Evolutionary conservation across 345 rosid species (phyloP).

Genomic region (Citropsis articulata): DNA sequence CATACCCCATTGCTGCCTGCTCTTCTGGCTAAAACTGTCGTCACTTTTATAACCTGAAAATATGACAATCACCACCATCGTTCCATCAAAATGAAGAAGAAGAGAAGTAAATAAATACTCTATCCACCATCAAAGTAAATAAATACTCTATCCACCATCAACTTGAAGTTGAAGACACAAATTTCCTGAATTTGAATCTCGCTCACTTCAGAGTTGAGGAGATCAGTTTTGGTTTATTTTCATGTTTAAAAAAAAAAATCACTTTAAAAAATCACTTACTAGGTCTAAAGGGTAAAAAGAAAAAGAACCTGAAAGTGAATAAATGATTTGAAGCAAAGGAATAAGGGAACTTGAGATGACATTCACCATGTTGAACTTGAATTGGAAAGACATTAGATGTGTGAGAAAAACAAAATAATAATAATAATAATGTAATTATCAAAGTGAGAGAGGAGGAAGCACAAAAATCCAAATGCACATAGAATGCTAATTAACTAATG

Average conservation of each 20-base stretch:
- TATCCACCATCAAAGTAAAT: background rate
- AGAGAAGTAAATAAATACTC: no score
- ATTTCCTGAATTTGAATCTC: no score
- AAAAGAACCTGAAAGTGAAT: background rate
- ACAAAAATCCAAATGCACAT: conserved; percentile 11
- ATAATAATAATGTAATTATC: no score
- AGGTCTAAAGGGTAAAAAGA: background rate
- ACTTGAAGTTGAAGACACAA: background rate
- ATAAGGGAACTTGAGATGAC: background rate
- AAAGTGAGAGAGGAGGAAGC: background rate
- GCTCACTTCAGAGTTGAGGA: no score
- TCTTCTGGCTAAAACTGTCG: conserved; percentile 23
- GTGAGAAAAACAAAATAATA: background rate
- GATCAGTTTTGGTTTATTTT: no score
- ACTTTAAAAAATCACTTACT: no score
- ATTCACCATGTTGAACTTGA: background rate
- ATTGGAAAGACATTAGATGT: background rate
- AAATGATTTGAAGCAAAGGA: background rate
- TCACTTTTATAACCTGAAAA: conserved; percentile 28
- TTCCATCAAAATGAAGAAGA: background rate
- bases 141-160: background rate
- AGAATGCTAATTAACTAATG: background rate
- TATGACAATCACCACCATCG: background rate
- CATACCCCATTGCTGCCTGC: conserved; percentile 10
- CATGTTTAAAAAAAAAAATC: no score